Evolutionary conservation across 768 basidiomycete species (phyloP).

Genomic region (Zangia roseola): DNA sequence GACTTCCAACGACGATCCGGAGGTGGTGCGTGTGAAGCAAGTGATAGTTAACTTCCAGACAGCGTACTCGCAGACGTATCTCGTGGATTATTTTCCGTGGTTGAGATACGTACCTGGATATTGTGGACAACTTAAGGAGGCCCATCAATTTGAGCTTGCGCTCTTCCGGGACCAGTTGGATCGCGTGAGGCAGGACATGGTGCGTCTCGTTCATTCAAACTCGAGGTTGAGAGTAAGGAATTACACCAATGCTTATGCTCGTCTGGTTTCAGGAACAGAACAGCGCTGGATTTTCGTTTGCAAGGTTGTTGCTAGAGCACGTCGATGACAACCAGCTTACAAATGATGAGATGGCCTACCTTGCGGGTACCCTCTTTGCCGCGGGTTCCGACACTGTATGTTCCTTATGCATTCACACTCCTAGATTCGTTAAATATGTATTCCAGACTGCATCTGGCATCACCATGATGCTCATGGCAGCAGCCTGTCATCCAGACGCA

Average conservation of each 20-base stretch:
- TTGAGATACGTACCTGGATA: constrained; percentile 54
- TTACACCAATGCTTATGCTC: not conserved
- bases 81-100: constrained; percentile 34
- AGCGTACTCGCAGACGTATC: constrained; percentile 32
- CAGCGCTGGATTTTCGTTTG: constrained; percentile 36
- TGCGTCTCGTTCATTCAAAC: not conserved
- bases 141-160: constrained; percentile 48
- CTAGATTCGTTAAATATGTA: not conserved
- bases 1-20: constrained; percentile 13
- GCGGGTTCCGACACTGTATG: constrained; percentile 54
- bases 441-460: constrained; percentile 48
- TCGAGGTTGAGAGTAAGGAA: too few species aligned
- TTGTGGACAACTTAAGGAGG: constrained; percentile 47
- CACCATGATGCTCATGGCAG: constrained; percentile 47
- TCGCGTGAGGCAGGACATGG: constrained; percentile 8
- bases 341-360: constrained; percentile 52
- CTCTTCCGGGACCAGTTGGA: constrained; percentile 48
- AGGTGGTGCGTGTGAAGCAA: constrained; percentile 18
- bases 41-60: constrained; percentile 21
- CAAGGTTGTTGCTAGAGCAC: constrained; percentile 49
- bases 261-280: constrained; percentile 4
- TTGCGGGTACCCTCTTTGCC: constrained; percentile 59
- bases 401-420: not conserved
- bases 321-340: constrained; percentile 47
- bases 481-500: constrained; percentile 48